Evolutionary conservation across 495 filamentous ascomycete genomes (phyloP).

Genomic region (Talaromyces thailandensis): DNA sequence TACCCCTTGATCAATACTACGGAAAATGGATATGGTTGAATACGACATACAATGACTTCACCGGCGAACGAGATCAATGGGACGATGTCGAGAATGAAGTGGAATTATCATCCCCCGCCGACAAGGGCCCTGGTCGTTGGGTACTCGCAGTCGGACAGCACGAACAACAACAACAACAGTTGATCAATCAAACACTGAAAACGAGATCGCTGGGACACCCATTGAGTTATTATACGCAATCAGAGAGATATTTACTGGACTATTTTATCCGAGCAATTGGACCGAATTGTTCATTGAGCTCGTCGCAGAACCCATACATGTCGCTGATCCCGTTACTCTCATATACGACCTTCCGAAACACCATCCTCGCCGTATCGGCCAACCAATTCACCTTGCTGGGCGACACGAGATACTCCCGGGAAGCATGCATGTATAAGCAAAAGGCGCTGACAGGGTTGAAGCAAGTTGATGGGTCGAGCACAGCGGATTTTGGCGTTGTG

Average conservation of each 20-base stretch:
- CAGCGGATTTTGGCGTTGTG: constrained; percentile 7
- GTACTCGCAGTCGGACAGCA: background rate
- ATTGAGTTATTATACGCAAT: constrained; percentile 4
- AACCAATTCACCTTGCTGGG: constrained; percentile 12
- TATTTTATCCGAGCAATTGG: constrained; percentile 15
- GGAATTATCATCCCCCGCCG: background rate
- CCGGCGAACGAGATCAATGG: background rate
- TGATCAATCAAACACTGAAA: background rate
- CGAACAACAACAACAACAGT: background rate
- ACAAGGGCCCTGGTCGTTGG: background rate
- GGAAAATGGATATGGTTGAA: constrained; percentile 13
- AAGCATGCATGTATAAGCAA: constrained; percentile 9
- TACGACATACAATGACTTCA: constrained; percentile 8
- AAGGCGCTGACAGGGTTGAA: constrained; percentile 9
- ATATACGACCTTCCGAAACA: constrained; percentile 9
- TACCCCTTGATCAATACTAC: constrained; percentile 9
- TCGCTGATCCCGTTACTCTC: constrained; percentile 11
- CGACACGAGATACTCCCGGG: background rate
- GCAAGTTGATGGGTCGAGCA: constrained; percentile 5
- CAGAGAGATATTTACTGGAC: constrained; percentile 11
- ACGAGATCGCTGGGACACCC: constrained; percentile 4
- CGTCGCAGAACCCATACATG: constrained; percentile 13
- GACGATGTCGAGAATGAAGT: background rate
- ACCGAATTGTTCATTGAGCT: constrained; percentile 10
- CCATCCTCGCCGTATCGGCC: constrained; percentile 11